Percentiles rank a stretch among this genome's conserved stretches.
phyloP scores from a whole-genome alignment of 345 rosid genomes.

The Psidium guajava region DNA sequence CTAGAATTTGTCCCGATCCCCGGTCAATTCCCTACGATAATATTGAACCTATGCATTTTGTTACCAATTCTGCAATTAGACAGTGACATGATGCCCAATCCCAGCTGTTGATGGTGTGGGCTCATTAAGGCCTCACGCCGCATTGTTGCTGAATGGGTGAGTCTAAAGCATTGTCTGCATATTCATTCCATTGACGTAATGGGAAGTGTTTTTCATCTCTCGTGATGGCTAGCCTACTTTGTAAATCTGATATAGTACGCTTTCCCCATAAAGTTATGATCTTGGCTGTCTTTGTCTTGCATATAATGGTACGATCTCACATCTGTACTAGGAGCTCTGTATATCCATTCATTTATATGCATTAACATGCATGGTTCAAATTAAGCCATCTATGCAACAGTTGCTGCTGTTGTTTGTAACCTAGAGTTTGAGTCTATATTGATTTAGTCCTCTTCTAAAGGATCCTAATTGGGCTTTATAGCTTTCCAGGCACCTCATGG shows the following conservation, averaged over 20 bases:
- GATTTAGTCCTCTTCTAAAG: not conserved
- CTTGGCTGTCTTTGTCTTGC: not conserved
- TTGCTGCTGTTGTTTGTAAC: not conserved
- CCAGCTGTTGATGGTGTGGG: not conserved
- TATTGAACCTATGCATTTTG: not conserved
- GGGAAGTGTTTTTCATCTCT: not conserved
- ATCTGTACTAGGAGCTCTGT: not conserved
- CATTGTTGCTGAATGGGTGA: not conserved
- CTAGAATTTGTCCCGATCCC: not conserved
- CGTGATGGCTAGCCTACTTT: not conserved
- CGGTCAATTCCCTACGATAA: not conserved
- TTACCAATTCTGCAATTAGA: not conserved
- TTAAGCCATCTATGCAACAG: not conserved
- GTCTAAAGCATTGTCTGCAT: not conserved
- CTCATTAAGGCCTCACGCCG: not conserved
- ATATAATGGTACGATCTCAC: not conserved
- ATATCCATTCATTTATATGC: not conserved
- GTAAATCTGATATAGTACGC: not conserved
- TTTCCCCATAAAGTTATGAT: not conserved
- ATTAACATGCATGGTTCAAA: not conserved
- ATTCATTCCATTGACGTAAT: not conserved
- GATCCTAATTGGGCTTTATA: not conserved
- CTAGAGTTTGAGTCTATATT: not conserved
- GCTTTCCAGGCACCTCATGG: conserved; percentile 4
- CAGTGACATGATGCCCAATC: not conserved